Conservation (phyloP, 148 eudicot genomes). For the Beta vulgaris region DNA sequence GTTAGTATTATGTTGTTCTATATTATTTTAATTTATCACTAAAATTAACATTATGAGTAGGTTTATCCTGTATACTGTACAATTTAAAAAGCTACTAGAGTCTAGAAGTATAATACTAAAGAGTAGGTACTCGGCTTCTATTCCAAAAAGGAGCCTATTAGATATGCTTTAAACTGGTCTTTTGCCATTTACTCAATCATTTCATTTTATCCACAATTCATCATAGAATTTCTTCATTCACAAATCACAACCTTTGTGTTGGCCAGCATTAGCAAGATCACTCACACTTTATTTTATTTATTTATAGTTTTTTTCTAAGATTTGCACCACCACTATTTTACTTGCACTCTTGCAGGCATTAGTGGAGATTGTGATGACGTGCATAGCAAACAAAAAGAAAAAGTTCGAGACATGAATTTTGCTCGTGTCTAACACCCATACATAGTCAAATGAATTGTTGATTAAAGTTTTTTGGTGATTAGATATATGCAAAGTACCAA, state of each 20-base stretch:
- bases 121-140: not conserved
- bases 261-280: conserved; percentile 20
- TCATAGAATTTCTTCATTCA: not conserved
- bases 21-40: too few relatives aligned
- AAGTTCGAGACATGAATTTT: not conserved
- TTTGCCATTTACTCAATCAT: not conserved
- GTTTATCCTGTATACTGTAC: too few relatives aligned
- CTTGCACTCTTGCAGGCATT: too few relatives aligned
- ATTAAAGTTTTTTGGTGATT: too few relatives aligned
- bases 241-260: conserved; percentile 5
- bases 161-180: not conserved
- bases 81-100: too few relatives aligned
- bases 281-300: not conserved
- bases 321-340: not conserved
- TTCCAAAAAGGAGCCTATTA: not conserved
- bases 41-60: too few relatives aligned
- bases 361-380: conserved; percentile 9
- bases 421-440: not conserved
- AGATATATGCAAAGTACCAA: not conserved
- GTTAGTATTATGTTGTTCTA: too few relatives aligned
- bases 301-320: not conserved
- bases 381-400: not conserved
- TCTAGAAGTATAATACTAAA: too few relatives aligned
- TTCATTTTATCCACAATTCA: conserved; percentile 14
- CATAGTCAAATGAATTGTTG: not conserved